Conservation (phyloP, 805 yeast species). For the Lipomyces sp. region DNA sequence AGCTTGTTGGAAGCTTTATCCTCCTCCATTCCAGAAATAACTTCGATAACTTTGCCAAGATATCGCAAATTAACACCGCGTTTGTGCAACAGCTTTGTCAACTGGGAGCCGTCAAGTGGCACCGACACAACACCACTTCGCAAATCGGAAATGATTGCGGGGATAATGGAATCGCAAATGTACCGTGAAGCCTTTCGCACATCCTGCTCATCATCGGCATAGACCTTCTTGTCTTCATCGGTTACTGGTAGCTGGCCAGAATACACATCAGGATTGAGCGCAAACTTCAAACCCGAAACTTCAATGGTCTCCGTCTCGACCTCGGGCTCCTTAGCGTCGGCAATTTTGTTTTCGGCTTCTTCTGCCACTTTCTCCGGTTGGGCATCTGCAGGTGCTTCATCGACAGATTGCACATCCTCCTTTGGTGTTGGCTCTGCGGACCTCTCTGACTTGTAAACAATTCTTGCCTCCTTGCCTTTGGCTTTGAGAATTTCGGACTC, state of each 20-base stretch:
- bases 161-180: slow-evolving; percentile 57
- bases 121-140: slow-evolving; percentile 48
- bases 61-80: slow-evolving; percentile 88
- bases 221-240: slow-evolving; percentile 39
- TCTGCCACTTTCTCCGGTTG: slow-evolving; percentile 4
- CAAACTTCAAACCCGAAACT: slow-evolving; percentile 39
- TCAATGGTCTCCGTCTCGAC: slow-evolving; percentile 25
- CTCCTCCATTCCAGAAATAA: slow-evolving; percentile 30
- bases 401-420: no score
- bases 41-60: slow-evolving; percentile 49
- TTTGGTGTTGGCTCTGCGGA: no score
- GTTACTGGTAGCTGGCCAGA: slow-evolving; percentile 41
- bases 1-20: slow-evolving; percentile 38
- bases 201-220: slow-evolving; percentile 54
- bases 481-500: slow-evolving; percentile 49
- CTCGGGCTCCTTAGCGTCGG: slow-evolving; percentile 32
- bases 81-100: slow-evolving; percentile 65
- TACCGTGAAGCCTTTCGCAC: slow-evolving; percentile 69
- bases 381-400: not conserved
- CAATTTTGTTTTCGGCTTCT: slow-evolving; percentile 26
- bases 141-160: slow-evolving; percentile 58
- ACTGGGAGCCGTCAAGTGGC: slow-evolving; percentile 80
- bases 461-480: slow-evolving; percentile 39
- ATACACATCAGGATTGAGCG: slow-evolving; percentile 79
- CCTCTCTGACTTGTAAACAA: slow-evolving; percentile 14